Evolutionary conservation across 495 filamentous ascomycete species (phyloP).

Genomic region (Penicillium psychrofluorescens): DNA sequence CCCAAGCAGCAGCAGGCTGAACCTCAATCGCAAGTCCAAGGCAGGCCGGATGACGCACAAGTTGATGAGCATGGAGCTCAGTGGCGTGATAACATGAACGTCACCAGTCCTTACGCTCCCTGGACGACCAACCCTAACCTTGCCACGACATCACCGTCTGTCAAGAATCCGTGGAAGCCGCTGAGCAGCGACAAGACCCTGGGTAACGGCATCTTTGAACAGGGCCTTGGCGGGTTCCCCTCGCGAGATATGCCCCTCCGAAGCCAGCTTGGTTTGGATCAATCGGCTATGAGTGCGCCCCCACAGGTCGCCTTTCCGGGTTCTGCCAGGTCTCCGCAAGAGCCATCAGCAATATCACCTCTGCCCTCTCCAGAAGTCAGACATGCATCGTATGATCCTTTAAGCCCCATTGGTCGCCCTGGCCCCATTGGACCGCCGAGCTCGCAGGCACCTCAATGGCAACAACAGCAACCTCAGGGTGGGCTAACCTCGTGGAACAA

Average conservation of each 20-base stretch:
- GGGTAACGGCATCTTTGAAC: conserved; percentile 74
- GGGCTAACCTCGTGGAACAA: conserved; percentile 42
- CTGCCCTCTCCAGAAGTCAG: conserved; percentile 31
- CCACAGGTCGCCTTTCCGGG: conserved; percentile 23
- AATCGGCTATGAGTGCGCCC: conserved; percentile 21
- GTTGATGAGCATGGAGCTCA: conserved; percentile 29
- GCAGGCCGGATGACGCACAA: conserved; percentile 15
- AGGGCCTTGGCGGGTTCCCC: conserved; percentile 45
- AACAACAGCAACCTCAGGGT: conserved; percentile 17
- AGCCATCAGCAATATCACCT: conserved; percentile 22
- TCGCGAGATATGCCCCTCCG: conserved; percentile 32
- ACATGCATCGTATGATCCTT: conserved; percentile 27
- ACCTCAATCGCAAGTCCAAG: conserved; percentile 7
- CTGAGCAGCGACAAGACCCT: conserved; percentile 60
- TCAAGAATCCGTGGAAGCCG: conserved; percentile 69
- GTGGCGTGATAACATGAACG: conserved; percentile 31
- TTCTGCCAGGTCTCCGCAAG: conserved; percentile 22
- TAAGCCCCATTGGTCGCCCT: conserved; percentile 35
- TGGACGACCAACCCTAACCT: conserved; percentile 35
- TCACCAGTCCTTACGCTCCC: conserved; percentile 27
- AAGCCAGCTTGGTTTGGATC: conserved; percentile 31
- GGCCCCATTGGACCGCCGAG: conserved; percentile 47
- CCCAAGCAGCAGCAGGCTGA: conserved; percentile 12
- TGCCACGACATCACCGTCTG: conserved; percentile 25
- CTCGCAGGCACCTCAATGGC: conserved; percentile 31